phyloP scores from a whole-genome alignment of 1,139 yeast species.

The Candida dubliniensis region DNA sequence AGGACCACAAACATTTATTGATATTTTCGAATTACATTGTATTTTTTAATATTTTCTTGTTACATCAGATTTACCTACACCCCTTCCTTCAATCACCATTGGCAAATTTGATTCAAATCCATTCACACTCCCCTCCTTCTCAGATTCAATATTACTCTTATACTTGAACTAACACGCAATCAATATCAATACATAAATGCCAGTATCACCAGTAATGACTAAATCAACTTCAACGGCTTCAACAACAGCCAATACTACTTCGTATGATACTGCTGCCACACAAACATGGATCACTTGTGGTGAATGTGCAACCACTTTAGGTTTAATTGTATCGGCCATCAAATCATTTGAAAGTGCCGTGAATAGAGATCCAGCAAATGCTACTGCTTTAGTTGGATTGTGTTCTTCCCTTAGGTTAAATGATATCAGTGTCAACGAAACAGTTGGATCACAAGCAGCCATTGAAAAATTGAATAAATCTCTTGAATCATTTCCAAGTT shows the following conservation, averaged over 20 bases:
- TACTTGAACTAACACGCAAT: too few relatives aligned
- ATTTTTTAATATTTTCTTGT: too few relatives aligned
- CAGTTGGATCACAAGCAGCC: conserved; percentile 42
- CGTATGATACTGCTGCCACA: conserved; percentile 25
- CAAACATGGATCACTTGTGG: conserved; percentile 56
- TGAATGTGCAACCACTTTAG: conserved; percentile 47
- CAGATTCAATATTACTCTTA: too few relatives aligned
- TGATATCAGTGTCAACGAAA: conserved; percentile 37
- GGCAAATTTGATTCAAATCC: too few relatives aligned
- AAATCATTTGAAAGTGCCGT: conserved; percentile 49
- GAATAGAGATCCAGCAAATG: conserved; percentile 41
- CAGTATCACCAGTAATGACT: conserved; percentile 7
- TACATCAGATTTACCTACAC: too few relatives aligned
- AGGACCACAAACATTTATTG: too few relatives aligned
- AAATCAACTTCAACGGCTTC: conserved; percentile 9
- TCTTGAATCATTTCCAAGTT: conserved; percentile 32
- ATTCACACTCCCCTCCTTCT: too few relatives aligned
- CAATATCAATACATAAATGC: too few relatives aligned
- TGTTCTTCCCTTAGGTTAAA: conserved; percentile 38
- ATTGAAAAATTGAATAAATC: conserved; percentile 44
- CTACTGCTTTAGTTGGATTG: conserved; percentile 45
- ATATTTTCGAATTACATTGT: too few relatives aligned
- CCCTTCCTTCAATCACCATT: too few relatives aligned
- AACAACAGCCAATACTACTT: conserved; percentile 6
- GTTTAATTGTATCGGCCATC: conserved; percentile 41